Evolutionary conservation across 2,329 filamentous ascomycete genomes (phyloP).

Genomic region (Exophiala dermatitidis): DNA sequence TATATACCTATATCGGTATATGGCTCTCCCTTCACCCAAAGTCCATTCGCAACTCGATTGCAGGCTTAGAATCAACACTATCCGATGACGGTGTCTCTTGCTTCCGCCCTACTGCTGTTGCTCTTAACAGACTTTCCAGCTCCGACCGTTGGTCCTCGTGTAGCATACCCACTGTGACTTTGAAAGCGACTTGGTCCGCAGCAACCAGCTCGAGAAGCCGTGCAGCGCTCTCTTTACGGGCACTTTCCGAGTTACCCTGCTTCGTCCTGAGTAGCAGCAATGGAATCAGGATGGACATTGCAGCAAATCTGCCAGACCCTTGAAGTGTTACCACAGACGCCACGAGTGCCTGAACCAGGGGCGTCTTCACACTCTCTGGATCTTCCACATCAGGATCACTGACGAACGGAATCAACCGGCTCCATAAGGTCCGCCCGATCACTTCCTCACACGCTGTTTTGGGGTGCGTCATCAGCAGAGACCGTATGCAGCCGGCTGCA

Average conservation of each 20-base stretch:
- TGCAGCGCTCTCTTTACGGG: slow-evolving; percentile 66
- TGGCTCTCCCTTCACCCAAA: slow-evolving; percentile 51
- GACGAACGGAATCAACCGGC: slow-evolving; percentile 68
- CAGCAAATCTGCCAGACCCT: slow-evolving; percentile 33
- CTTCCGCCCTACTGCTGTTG: slow-evolving; percentile 47
- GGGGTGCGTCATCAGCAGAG: slow-evolving; percentile 61
- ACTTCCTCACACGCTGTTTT: slow-evolving; percentile 60
- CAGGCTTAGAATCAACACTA: slow-evolving; percentile 56
- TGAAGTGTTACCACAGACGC: slow-evolving; percentile 51
- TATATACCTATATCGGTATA: neutral
- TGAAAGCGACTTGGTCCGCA: slow-evolving; percentile 65
- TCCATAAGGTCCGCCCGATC: slow-evolving; percentile 67
- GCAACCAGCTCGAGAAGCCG: slow-evolving; percentile 75
- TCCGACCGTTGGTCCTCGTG: slow-evolving; percentile 62
- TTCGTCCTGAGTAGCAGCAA: slow-evolving; percentile 66
- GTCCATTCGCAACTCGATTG: slow-evolving; percentile 90
- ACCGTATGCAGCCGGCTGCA: slow-evolving; percentile 81
- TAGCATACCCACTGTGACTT: slow-evolving; percentile 64
- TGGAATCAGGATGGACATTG: slow-evolving; percentile 70
- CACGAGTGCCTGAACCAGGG: slow-evolving; percentile 67
- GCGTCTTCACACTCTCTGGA: slow-evolving; percentile 64
- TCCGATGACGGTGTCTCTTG: slow-evolving; percentile 39
- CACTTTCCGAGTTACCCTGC: slow-evolving; percentile 33
- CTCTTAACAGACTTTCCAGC: slow-evolving; percentile 73
- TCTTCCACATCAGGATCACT: slow-evolving; percentile 63